These are phyloP conservation scores for Pseudoperonospora humuli DNA, from an alignment of 352 stramenopile genomes.

Conservation along the genomic window DNA sequence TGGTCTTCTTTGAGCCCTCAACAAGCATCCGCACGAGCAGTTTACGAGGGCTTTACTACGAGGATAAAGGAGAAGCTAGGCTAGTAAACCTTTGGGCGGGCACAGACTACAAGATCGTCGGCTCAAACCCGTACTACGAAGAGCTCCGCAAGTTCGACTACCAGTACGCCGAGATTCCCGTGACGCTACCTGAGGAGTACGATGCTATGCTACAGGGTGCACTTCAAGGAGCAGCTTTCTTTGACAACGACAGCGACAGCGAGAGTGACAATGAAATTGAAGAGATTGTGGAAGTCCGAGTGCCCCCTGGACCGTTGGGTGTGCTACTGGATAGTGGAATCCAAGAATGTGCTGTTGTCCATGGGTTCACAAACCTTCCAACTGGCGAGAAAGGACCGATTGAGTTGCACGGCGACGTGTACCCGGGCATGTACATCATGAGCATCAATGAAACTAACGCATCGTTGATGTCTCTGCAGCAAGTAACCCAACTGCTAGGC, in stretches of 20 bases:
- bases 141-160: constrained; percentile 65
- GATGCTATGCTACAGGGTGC: constrained; percentile 62
- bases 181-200: constrained; percentile 33
- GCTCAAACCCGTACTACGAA: constrained; percentile 62
- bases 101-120: constrained; percentile 78
- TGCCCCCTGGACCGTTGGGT: constrained; percentile 63
- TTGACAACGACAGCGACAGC: constrained; percentile 76
- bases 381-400: constrained; percentile 56
- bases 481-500: constrained; percentile 61
- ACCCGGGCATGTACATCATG: constrained; percentile 81
- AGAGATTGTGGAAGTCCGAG: constrained; percentile 61
- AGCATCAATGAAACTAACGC: constrained; percentile 82
- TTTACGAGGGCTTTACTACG: constrained; percentile 71
- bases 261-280: constrained; percentile 76
- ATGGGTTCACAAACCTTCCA: constrained; percentile 67
- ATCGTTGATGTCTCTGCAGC: constrained; percentile 70
- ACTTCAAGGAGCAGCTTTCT: constrained; percentile 66
- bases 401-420: constrained; percentile 50
- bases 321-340: constrained; percentile 74
- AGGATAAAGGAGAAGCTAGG: constrained; percentile 63
- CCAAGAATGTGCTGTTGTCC: constrained; percentile 69
- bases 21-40: constrained; percentile 69
- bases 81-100: constrained; percentile 78
- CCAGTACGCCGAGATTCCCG: constrained; percentile 58
- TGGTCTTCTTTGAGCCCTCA: constrained; percentile 77